These are phyloP conservation scores for Gossypium schwendimanii DNA, from an alignment of 441 rosid genomes.

Conservation along the genomic window DNA sequence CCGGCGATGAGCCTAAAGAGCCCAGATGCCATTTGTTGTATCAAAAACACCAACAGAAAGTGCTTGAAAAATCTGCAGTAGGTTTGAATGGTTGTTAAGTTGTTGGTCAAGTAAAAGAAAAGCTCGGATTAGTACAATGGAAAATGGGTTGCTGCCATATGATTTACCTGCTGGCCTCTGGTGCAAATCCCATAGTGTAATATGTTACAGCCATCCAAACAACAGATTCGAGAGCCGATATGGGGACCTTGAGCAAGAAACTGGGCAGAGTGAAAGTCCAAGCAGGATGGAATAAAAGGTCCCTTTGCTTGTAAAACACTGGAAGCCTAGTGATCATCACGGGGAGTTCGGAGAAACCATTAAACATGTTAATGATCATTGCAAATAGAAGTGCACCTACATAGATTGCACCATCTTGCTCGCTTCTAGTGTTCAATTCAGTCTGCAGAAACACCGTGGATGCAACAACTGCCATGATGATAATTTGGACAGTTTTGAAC, in stretches of 20 bases:
- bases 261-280: slow-evolving; percentile 79
- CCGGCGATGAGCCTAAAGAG: slow-evolving; percentile 62
- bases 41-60: slow-evolving; percentile 43
- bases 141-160: neutral
- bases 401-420: slow-evolving; percentile 42
- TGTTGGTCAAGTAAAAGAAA: neutral
- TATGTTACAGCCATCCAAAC: slow-evolving; percentile 61
- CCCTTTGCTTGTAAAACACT: slow-evolving; percentile 88
- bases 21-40: slow-evolving; percentile 84
- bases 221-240: slow-evolving; percentile 52
- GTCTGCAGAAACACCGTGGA: slow-evolving; percentile 62
- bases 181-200: slow-evolving; percentile 66
- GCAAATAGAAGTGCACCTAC: slow-evolving; percentile 56
- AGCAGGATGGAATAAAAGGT: slow-evolving; percentile 68
- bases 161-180: slow-evolving; percentile 60
- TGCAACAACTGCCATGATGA: slow-evolving; percentile 47
- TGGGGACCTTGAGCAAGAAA: slow-evolving; percentile 53
- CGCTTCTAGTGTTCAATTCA: slow-evolving; percentile 39
- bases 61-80: slow-evolving; percentile 69
- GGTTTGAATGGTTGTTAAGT: neutral
- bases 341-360: slow-evolving; percentile 73
- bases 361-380: slow-evolving; percentile 65
- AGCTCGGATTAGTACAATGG: neutral
- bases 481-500: slow-evolving; percentile 60
- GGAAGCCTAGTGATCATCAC: slow-evolving; percentile 63